Base-by-base conservation (phyloP, 352 stramenopile genomes). In the Pythium guiyangense region DNA sequence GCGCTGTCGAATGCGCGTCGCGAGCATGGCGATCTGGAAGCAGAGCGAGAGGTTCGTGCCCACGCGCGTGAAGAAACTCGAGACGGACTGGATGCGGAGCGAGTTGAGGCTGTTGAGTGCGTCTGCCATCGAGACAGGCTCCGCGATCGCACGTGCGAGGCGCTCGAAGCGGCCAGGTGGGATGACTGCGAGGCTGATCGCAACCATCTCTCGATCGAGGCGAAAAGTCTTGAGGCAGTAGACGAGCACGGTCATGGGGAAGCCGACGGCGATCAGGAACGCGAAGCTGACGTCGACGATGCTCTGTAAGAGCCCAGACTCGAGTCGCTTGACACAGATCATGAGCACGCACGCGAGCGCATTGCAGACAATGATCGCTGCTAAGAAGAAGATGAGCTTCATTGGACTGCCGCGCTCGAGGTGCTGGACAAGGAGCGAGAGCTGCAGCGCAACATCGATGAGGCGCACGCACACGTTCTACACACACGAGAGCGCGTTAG, bases 141-240 rank as follows among this genome's bases (percentile, higher is more conserved):
- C n/a, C n/a, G n/a, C n/a, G n/a, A n/a, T n/a, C n/a, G n/a, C n/a
- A n/a, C n/a, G 18, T 5, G 10, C 10, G 39, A 79, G 39, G 3
- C 18, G 57, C 20, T 66, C 53, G 42, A 71, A 69, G 20, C 25
- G 49, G 2, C 54, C 63, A 9, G 46, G 14, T 17, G 59, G 55
- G 40, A 67, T 70, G 1, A 63, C 37, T 6, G 49, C 37, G 4
- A 49, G 11, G 47, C 68, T 70, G 47, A 71, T 68, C 1, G 31
- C 57, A 15, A 68, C 43, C 26, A 63, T 14, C 9, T 15, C 48
- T 8, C 54, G 52, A 31, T 78, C 67, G 31, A 66, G 67, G 14
- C 18, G 6, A 4, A n/a, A n/a, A n/a, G n/a, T n/a, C n/a, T n/a
- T n/a, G n/a, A n/a, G n/a, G n/a, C n/a, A n/a, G n/a, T n/a, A n/a